A percentile compares a stretch with the other conserved stretches of the same genome.
Conservation (phyloP, 495 filamentous ascomycete genomes). For the Aspergillus heteromorphus region DNA sequence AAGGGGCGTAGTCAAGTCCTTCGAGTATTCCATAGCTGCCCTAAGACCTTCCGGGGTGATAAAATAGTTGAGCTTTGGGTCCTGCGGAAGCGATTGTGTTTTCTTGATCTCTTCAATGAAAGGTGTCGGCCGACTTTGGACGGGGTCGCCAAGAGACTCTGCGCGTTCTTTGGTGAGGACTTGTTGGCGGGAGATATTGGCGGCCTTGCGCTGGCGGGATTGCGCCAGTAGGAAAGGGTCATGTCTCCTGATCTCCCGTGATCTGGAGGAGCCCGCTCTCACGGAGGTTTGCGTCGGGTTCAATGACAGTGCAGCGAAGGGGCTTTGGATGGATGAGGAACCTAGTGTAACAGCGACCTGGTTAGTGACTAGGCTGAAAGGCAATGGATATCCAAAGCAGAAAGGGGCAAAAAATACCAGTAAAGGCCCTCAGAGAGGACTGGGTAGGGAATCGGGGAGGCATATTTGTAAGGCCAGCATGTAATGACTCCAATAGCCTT, state of each 20-base stretch:
- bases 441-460: conserved; percentile 65
- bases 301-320: conserved; percentile 23
- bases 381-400: no score
- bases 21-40: conserved; percentile 56
- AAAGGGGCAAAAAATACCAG: conserved; percentile 41
- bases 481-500: background rate
- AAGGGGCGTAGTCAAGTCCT: conserved; percentile 55
- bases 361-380: background rate
- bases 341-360: conserved; percentile 16
- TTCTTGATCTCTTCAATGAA: conserved; percentile 80
- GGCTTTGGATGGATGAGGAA: conserved; percentile 27
- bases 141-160: conserved; percentile 62
- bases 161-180: conserved; percentile 58
- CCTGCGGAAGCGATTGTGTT: conserved; percentile 23
- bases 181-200: conserved; percentile 67
- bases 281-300: conserved; percentile 28
- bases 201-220: conserved; percentile 70
- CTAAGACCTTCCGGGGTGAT: conserved; percentile 60
- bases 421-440: conserved; percentile 57
- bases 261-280: conserved; percentile 36
- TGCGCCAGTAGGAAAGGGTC: conserved; percentile 51
- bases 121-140: conserved; percentile 69
- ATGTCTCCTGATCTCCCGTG: conserved; percentile 31
- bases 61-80: conserved; percentile 63
- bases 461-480: conserved; percentile 44